Evolutionary conservation across 1,284 basidiomycete species (phyloP), one percentile per base, ranked within the genome.

Genomic region (Tilletiopsis washingtonensis): DNA sequence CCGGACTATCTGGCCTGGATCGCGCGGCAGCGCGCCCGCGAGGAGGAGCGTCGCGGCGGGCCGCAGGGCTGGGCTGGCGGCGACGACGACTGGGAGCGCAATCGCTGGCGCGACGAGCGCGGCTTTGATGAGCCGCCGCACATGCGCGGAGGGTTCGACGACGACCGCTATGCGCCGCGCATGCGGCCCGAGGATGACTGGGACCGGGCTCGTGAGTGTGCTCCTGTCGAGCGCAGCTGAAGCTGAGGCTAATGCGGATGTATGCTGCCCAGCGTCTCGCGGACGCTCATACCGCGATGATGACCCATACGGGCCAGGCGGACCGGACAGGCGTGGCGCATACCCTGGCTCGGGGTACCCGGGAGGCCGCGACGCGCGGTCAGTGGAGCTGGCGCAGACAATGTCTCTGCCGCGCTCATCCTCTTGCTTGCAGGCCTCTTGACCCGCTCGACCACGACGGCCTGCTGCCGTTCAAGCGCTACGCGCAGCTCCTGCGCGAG

Each of bases 401-500:
- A n/a, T n/a, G n/a, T n/a, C n/a, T n/a, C n/a, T n/a, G n/a, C n/a
- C n/a, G n/a, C n/a, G n/a, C n/a, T n/a, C n/a, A n/a, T n/a, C n/a
- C n/a, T 12, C 3, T 34, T 34, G 2, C 32, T 17, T 17, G 32
- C 32, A 34, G 32, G 12, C 32, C 12, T 17, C 17, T 34, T 17
- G 32, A 34, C 32, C 32, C 32, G 12, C 17, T 34, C 32, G 32
- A 11, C 1, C 17, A 12, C 32, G 32, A 34, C 32, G 12, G 17
- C 32, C 32, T 65, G 7, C 39, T 65, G 20, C 56, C 59, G 5
- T 65, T 65, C 43, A 52, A 54, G 6, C 49, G 46, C 6, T 65
- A 53, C 19, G 63, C 63, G 23, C 63, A 65, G n/a, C 21, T 52
- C 6, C 11, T 40, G 15, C 29, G 50, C 21, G 32, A 47, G 27